Conservation (phyloP, 1,284 basidiomycete species). For the Volvariella volvacea region DNA sequence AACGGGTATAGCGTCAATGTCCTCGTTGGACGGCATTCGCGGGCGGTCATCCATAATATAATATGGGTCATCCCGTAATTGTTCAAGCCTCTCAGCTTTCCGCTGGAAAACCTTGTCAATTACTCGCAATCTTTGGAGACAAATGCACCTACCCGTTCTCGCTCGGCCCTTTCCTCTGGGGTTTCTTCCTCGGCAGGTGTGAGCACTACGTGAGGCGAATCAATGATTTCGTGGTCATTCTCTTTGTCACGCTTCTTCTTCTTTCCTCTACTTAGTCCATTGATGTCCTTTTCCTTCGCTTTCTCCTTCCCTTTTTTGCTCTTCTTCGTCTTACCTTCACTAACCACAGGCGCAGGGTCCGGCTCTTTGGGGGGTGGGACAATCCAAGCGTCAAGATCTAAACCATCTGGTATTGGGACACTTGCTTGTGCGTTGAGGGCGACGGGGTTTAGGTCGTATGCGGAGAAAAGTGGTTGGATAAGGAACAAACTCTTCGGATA, state of each 20-base stretch:
- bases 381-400: slow-evolving; percentile 85
- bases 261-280: slow-evolving; percentile 26
- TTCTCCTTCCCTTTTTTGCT: slow-evolving; percentile 41
- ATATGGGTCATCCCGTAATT: slow-evolving; percentile 80
- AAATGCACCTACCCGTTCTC: slow-evolving; percentile 44
- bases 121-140: not conserved
- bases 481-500: slow-evolving; percentile 89
- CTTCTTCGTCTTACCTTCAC: slow-evolving; percentile 47
- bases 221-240: slow-evolving; percentile 19
- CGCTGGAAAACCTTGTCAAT: slow-evolving; percentile 38
- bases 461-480: slow-evolving; percentile 74
- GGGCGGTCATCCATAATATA: slow-evolving; percentile 70
- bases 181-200: slow-evolving; percentile 39
- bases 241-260: slow-evolving; percentile 23
- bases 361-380: slow-evolving; percentile 55
- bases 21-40: slow-evolving; percentile 37
- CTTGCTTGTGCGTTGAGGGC: slow-evolving; percentile 75
- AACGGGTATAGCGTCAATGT: slow-evolving; percentile 82
- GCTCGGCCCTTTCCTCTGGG: slow-evolving; percentile 47
- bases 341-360: slow-evolving; percentile 34
- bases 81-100: slow-evolving; percentile 67
- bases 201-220: slow-evolving; percentile 16
- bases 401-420: slow-evolving; percentile 75
- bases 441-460: slow-evolving; percentile 84
- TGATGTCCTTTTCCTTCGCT: slow-evolving; percentile 21